Evolutionary conservation across 352 stramenopile genomes (phyloP), one percentile per base, ranked within the genome.

Genomic region (Globisporangium cederbergense): DNA sequence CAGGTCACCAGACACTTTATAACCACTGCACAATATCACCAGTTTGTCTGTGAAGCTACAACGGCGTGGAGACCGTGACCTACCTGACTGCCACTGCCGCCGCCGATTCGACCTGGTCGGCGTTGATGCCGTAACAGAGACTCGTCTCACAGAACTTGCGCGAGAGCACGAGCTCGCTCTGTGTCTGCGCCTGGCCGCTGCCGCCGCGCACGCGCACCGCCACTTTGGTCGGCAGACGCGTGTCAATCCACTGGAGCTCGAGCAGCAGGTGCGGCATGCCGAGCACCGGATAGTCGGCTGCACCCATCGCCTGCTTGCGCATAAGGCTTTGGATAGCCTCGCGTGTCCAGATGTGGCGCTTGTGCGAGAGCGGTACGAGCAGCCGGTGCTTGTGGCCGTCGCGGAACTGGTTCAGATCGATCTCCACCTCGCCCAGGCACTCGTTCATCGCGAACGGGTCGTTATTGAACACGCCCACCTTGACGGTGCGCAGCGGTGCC

Each of bases 181-280:
- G 62, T 20, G 58, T 4, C 38, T 76, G 65, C 25, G 25, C 25
- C 25, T 28, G 25, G 1, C 25, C 25, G 32, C 4, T 36, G 32
- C 32, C 32, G 8, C 69, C 68, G 32, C 73, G 67, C 52, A 79
- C 62, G 42, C 67, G 73, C 53, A 88, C 78, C 6, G 64, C 67
- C 10, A 88, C 79, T 58, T 70, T 67, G 4, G 79, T 81, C 11
- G 77, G 79, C 66, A 88, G 66, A 16, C 75, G 79, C 46, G 79
- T 85, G 69, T 88, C 79, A 64, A 88, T 79, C 77, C 77, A 85
- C 62, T 88, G 79, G 46, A 88, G 54, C 66, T 86, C 76, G 25
- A 88, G 34, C 10, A 81, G 65, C 36, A 86, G 16, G 38, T 86
- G 77, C 47, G 78, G 76, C 68, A 72, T 66, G 18, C 73, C 76